Evolutionary conservation across 2,329 filamentous ascomycete genomes (phyloP).

Genomic region (Fusarium kyushuense): DNA sequence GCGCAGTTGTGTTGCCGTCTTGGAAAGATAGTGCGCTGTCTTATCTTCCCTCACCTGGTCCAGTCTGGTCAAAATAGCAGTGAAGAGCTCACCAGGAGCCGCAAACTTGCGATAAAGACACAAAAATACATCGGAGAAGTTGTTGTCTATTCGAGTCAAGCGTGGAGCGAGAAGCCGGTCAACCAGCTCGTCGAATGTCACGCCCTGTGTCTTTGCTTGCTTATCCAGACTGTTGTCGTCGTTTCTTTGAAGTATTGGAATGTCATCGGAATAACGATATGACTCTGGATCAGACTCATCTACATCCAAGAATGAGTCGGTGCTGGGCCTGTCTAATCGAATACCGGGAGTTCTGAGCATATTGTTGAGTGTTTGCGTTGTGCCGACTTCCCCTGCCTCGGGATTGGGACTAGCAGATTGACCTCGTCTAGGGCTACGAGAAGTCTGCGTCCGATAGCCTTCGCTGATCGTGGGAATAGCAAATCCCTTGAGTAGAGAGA

Average conservation of each 20-base stretch:
- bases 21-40: slow-evolving; percentile 76
- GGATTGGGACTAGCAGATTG: slow-evolving; percentile 29
- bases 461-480: slow-evolving; percentile 61
- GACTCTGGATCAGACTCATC: slow-evolving; percentile 79
- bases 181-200: slow-evolving; percentile 78
- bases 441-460: slow-evolving; percentile 48
- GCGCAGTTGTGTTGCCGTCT: slow-evolving; percentile 83
- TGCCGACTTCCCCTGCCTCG: slow-evolving; percentile 38
- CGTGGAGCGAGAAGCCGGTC: slow-evolving; percentile 87
- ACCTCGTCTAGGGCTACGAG: slow-evolving; percentile 52
- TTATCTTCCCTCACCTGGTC: slow-evolving; percentile 77
- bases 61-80: slow-evolving; percentile 81
- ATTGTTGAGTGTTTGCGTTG: slow-evolving; percentile 59
- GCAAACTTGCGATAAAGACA: slow-evolving; percentile 96
- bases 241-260: slow-evolving; percentile 73
- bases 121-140: slow-evolving; percentile 89
- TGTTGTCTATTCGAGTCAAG: slow-evolving; percentile 86
- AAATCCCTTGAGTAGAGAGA: slow-evolving; percentile 69
- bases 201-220: slow-evolving; percentile 63
- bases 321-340: slow-evolving; percentile 61
- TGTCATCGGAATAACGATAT: slow-evolving; percentile 73
- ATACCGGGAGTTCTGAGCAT: slow-evolving; percentile 66
- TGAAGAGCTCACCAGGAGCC: slow-evolving; percentile 81
- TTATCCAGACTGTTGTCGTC: slow-evolving; percentile 70
- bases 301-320: slow-evolving; percentile 72